Conservation (phyloP, 2,329 filamentous ascomycete genomes). For the Aureobasidium mangrovei region DNA sequence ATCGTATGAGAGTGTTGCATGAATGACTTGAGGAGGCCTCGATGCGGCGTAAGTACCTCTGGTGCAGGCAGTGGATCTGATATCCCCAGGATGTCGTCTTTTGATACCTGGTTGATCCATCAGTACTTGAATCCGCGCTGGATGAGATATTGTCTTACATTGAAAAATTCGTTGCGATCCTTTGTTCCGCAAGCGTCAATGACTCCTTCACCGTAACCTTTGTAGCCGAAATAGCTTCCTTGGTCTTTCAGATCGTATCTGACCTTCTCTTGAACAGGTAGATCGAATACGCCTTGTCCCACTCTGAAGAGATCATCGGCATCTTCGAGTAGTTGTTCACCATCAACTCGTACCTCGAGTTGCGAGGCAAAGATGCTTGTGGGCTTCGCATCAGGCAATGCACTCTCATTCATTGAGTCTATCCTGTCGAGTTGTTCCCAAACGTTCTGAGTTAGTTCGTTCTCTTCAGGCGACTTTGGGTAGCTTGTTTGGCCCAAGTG, state of each 20-base stretch:
- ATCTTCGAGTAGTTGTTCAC: slow-evolving; percentile 34
- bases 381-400: background rate
- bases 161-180: slow-evolving; percentile 49
- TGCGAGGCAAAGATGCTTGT: background rate
- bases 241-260: slow-evolving; percentile 45
- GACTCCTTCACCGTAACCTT: slow-evolving; percentile 34
- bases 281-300: slow-evolving; percentile 38
- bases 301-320: slow-evolving; percentile 40
- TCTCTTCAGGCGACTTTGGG: background rate
- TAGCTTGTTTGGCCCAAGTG: background rate
- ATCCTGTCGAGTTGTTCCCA: background rate
- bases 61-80: slow-evolving; percentile 35
- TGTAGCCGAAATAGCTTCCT: slow-evolving; percentile 46
- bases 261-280: slow-evolving; percentile 44
- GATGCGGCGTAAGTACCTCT: slow-evolving; percentile 30
- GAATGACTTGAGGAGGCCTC: slow-evolving; percentile 34
- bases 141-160: slow-evolving; percentile 28
- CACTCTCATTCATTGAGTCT: slow-evolving; percentile 1
- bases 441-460: slow-evolving; percentile 4
- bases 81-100: slow-evolving; percentile 44
- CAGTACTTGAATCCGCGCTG: background rate
- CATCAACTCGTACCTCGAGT: slow-evolving; percentile 21
- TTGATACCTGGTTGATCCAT: slow-evolving; percentile 32
- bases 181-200: slow-evolving; percentile 41
- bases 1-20: slow-evolving; percentile 38